phyloP scores from a whole-genome alignment of 2,329 filamentous ascomycete species.

The Penicillium digitatum region DNA sequence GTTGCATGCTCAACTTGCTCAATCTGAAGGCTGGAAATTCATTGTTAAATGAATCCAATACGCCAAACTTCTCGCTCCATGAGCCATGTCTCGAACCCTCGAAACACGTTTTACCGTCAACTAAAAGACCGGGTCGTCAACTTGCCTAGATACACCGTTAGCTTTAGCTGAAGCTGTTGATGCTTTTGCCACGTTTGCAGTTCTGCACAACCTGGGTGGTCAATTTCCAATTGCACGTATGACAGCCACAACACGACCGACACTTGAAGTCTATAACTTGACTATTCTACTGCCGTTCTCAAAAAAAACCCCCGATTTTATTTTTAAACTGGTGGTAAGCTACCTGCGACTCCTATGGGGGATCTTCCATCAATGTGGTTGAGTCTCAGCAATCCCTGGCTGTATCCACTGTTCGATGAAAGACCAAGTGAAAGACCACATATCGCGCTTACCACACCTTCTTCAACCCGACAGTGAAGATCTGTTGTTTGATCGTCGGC shows the following conservation, averaged over 20 bases:
- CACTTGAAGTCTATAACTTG: conserved; percentile 8
- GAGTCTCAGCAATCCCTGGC: conserved; percentile 17
- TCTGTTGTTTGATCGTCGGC: neutral
- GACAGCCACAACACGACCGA: conserved; percentile 13
- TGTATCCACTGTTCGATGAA: conserved; percentile 17
- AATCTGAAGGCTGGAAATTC: conserved; percentile 13
- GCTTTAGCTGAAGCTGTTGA: conserved; percentile 8
- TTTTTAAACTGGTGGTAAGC: neutral
- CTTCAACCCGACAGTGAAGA: conserved; percentile 10
- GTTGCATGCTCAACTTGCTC: conserved; percentile 20
- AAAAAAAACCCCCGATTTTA: too few relatives aligned
- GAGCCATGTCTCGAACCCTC: conserved; percentile 8
- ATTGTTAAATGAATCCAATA: neutral
- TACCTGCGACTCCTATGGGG: neutral
- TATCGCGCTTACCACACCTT: conserved; percentile 15
- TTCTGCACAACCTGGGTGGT: conserved; percentile 9
- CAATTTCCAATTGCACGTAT: conserved; percentile 16
- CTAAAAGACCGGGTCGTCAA: neutral
- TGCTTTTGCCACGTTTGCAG: conserved; percentile 11
- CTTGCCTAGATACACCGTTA: neutral
- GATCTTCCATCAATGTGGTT: neutral
- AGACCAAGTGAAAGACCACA: conserved; percentile 9
- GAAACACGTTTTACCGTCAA: conserved; percentile 5
- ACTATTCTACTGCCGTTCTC: conserved; percentile 11
- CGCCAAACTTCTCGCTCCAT: conserved; percentile 10